Base-by-base conservation (phyloP, 2,329 filamentous ascomycete genomes). In the Penicillium sp. region DNA sequence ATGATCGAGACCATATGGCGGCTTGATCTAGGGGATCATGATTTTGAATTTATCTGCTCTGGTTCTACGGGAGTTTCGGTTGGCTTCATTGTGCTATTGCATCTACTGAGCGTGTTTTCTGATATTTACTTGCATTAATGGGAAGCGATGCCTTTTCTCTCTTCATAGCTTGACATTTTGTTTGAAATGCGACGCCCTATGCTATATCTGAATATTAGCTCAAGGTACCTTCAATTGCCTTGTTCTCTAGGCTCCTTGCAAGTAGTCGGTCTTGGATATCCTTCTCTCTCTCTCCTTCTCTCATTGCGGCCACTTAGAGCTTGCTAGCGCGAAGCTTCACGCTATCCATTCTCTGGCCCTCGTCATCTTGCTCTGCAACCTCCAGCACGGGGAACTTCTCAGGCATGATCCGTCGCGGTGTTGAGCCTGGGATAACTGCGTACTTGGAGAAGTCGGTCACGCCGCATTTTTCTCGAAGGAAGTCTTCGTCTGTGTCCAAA, bases 321-420 rank as follows among this genome's bases (percentile, higher is more conserved):
- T 50, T 51, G 20, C 66, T 70, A 18, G 62, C 51, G 30, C 53
- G 60, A 27, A 70, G n/a, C 36, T 68, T 62, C 4, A 76, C 76
- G 69, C 88, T 94, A 67, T 92, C 85, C 63, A 86, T 78, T 50
- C 85, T 79, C 63, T 76, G 80, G 0, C 90, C 89, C 69, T 95
- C 89, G 63, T 95, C 90, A 53, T 86, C 83, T 71, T 95, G 88
- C 73, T 94, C 90, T 7, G 76, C 80, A 4, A 95, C 89, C 2
- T 77, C 81, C 60, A 95, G 64, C 56, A 86, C 81, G 0, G 90
- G 90, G 54, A 94, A 76, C 51, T 76, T 68, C 0, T 68, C 74
- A 0, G 90, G 90, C 88, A 95, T 92, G 57, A 95, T 95, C 18
- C 90, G 76, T 50, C 90, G 74, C 0, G 90, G 89, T 1, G 51